phyloP scores from a whole-genome alignment of 2,329 filamentous ascomycete genomes.

The Magnaporthiopsis rhizophila region DNA sequence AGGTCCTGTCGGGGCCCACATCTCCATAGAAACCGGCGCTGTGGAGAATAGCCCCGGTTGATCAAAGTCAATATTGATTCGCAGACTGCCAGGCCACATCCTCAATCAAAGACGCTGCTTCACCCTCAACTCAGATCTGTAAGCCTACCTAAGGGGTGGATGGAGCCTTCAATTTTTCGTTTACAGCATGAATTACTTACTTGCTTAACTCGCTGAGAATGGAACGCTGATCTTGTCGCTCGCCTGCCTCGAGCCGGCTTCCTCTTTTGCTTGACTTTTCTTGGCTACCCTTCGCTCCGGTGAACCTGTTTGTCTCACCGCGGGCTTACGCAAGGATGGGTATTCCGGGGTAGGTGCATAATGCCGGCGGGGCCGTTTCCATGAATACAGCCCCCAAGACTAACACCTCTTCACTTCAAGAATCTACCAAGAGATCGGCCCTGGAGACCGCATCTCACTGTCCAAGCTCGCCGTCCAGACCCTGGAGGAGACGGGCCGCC shows the following conservation, averaged over 20 bases:
- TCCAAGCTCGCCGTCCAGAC: conserved; percentile 75
- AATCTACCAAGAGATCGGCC: conserved; percentile 83
- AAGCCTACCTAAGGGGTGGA: too few species aligned
- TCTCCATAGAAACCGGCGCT: not conserved
- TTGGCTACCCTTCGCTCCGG: not conserved
- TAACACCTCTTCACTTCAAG: conserved; percentile 36
- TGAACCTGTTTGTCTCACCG: not conserved
- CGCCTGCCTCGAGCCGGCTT: not conserved
- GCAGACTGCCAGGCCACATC: too few species aligned
- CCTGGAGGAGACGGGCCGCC: conserved; percentile 60
- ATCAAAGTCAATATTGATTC: not conserved
- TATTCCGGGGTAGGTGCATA: conserved; percentile 50
- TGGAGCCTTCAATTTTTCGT: too few species aligned
- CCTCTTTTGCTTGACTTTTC: not conserved
- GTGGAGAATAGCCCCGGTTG: not conserved
- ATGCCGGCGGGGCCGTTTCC: conserved; percentile 9
- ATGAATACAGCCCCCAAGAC: conserved; percentile 4
- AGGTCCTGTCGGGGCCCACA: not conserved
- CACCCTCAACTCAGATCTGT: not conserved
- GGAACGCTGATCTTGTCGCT: not conserved
- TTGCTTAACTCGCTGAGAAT: not conserved
- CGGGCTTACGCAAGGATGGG: conserved; percentile 38
- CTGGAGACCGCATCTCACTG: conserved; percentile 70
- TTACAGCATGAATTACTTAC: not conserved
- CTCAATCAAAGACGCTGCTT: not conserved